Evolutionary conservation across 768 basidiomycete genomes (phyloP), one percentile per base, ranked within the genome.

Genomic region (Pisolithus albus): DNA sequence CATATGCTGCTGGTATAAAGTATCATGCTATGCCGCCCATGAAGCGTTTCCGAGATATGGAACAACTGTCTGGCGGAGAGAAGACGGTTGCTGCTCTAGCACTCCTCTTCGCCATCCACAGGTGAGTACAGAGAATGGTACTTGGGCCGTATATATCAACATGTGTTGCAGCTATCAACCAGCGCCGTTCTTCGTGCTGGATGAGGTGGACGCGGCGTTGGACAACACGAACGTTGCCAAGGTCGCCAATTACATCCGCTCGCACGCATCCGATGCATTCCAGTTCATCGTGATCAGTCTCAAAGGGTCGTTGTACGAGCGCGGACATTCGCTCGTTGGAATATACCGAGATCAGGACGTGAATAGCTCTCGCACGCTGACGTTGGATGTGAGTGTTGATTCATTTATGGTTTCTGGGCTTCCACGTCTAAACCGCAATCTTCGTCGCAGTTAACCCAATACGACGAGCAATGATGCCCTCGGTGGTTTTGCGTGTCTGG

Each of bases 11-110:
- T 36, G 92, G 96, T 49, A 91, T 99, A 73, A 97, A 96, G 68
- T 98, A 98, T 65, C 95, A 98, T 63, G 94, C 95, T 1, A 99
- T 98, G 96, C 96, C 96, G 0, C 96, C 96, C 0, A 95, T 97
- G 86, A 99, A 99, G 67, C 88, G 93, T 2, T 98, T 98, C 78
- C 80, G 94, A 55, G 96, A 98, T 64, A 98, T 98, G 94, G 94
- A 97, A 53, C 95, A 98, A 66, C 75, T 98, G 13, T 98, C 94
- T 0, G 96, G 95, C 49, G 96, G 95, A 19, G 96, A 99, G 67
- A 97, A 98, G 74, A 98, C 96, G 0, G 94, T 98, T 45, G 96
- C 96, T 6, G 95, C 95, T 5, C 73, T 98, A n/a, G 95, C 95
- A 1, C 75, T 99, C 18, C 76, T 98, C 30, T 97, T 98, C 59